These are phyloP conservation scores for Alliaria petiolata DNA, from an alignment of 345 rosid genomes.

Conservation along the genomic window DNA sequence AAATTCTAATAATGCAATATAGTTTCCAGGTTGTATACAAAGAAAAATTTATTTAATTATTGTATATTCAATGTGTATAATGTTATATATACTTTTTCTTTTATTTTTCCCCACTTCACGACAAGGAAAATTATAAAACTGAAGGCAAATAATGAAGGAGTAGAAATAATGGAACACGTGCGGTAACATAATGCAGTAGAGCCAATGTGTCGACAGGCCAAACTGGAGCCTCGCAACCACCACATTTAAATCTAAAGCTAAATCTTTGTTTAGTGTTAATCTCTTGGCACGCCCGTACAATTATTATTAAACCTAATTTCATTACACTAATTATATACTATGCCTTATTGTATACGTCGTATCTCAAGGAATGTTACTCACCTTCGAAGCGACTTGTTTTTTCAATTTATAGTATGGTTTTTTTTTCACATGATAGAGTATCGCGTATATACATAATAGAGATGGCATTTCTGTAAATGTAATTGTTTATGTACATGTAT, in stretches of 20 bases:
- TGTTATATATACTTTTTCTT: no score
- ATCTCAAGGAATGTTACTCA: not conserved
- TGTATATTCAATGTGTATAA: no score
- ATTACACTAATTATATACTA: not conserved
- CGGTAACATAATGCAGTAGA: conserved; percentile 30
- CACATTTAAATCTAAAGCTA: conserved; percentile 24
- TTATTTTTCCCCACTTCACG: not conserved
- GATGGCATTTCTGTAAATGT: no score
- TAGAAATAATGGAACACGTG: conserved; percentile 36
- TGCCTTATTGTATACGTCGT: not conserved
- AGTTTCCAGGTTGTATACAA: no score
- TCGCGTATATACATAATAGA: no score
- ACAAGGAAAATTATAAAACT: conserved; percentile 14
- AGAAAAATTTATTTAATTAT: no score
- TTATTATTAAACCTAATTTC: conserved; percentile 27
- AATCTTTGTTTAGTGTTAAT: conserved; percentile 21
- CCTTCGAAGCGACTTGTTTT: not conserved
- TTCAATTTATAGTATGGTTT: not conserved
- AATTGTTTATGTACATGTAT: no score
- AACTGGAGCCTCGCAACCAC: conserved; percentile 31
- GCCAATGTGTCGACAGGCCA: conserved; percentile 34
- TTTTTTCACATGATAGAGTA: no score
- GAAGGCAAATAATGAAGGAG: conserved; percentile 23
- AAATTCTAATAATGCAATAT: no score
- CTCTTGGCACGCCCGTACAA: conserved; percentile 31